A percentile compares a stretch with the other conserved stretches of the same genome.
Evolutionary conservation across 805 yeast species (phyloP).

Genomic region (Wickerhamomyces rabaulensis): DNA sequence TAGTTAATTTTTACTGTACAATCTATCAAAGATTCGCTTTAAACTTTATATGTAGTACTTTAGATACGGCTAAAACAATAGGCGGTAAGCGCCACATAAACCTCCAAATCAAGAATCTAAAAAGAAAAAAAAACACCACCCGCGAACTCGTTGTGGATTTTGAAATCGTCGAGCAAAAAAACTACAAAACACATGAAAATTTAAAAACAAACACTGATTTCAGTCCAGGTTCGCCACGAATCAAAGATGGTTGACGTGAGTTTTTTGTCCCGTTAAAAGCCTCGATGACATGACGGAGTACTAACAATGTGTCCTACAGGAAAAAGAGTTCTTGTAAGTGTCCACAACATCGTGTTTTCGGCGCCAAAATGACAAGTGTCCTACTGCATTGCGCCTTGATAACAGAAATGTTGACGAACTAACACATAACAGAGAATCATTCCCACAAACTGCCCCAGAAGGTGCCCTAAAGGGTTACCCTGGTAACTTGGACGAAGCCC

Average conservation of each 20-base stretch:
- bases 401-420: not conserved
- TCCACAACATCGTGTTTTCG: not conserved
- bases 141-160: not conserved
- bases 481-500: conserved; percentile 69
- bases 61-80: no score
- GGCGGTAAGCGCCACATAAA: no score
- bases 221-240: not conserved
- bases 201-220: not conserved
- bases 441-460: conserved; percentile 64
- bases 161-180: not conserved
- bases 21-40: no score
- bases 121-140: no score
- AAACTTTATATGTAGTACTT: no score
- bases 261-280: not conserved
- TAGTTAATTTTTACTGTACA: no score
- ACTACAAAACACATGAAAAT: not conserved
- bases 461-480: conserved; percentile 71
- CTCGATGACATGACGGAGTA: not conserved
- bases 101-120: no score
- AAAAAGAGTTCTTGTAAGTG: conserved; percentile 5
- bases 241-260: not conserved
- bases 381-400: not conserved
- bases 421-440: conserved; percentile 35
- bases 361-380: not conserved
- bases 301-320: conserved; percentile 1